Evolutionary conservation across 2,329 filamentous ascomycete genomes (phyloP).

Genomic region (Colletotrichum sp.): DNA sequence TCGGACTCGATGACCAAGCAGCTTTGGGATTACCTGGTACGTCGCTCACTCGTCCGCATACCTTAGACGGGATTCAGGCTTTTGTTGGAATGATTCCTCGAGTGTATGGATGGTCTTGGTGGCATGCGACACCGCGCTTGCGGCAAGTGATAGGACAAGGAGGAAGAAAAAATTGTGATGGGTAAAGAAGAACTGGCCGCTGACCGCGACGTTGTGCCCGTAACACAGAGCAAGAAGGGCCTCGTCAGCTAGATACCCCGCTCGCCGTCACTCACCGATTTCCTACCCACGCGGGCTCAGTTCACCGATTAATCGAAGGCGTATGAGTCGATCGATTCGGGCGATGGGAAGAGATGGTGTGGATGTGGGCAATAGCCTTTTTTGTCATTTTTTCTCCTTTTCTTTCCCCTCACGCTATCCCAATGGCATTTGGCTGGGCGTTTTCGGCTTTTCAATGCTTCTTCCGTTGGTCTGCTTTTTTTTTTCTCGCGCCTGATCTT

Average conservation of each 20-base stretch:
- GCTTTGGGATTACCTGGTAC: slow-evolving; percentile 86
- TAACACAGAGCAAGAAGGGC: slow-evolving; percentile 44
- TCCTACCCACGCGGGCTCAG: neutral
- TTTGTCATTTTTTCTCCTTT: neutral
- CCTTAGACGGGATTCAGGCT: neutral
- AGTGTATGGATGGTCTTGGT: neutral
- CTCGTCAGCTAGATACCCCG: slow-evolving; percentile 35
- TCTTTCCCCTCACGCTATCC: slow-evolving; percentile 1
- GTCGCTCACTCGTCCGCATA: neutral
- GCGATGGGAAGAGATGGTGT: neutral
- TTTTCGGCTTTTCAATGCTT: slow-evolving; percentile 18
- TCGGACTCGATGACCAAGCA: slow-evolving; percentile 88
- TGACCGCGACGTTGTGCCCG: slow-evolving; percentile 9
- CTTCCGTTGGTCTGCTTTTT: neutral
- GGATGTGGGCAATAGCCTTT: neutral
- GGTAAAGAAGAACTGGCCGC: slow-evolving; percentile 10
- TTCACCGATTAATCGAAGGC: neutral
- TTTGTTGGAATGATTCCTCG: neutral
- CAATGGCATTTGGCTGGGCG: slow-evolving; percentile 23
- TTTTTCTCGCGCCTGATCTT: neutral
- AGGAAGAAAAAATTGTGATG: neutral
- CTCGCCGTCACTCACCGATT: neutral
- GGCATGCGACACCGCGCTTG: neutral
- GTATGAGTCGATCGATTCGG: neutral
- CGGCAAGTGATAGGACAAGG: neutral